phyloP scores from a whole-genome alignment of 169 alveolate genomes.

The Eimeria maxima region DNA sequence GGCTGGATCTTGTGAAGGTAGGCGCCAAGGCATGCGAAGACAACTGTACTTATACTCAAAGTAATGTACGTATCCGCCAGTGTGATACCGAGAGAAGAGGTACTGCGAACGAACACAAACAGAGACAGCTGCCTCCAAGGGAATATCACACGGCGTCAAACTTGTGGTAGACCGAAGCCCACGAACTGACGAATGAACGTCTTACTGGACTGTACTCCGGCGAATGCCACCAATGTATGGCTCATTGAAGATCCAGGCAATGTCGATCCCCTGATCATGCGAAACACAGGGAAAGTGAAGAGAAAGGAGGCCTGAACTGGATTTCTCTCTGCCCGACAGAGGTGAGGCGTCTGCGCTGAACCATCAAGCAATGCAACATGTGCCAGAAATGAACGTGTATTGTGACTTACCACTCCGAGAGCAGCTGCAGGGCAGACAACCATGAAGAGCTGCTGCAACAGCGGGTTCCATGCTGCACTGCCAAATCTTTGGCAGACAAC shows the following conservation, averaged over 20 bases:
- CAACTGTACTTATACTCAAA: constrained; percentile 36
- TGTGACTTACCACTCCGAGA: constrained; percentile 65
- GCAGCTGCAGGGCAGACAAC: constrained; percentile 69
- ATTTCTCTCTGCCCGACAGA: neutral
- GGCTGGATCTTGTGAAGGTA: constrained; percentile 67
- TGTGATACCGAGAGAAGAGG: constrained; percentile 48
- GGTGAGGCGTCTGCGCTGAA: neutral
- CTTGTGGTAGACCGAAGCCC: neutral
- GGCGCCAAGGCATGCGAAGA: constrained; percentile 50
- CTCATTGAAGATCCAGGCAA: constrained; percentile 63
- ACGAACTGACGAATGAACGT: neutral
- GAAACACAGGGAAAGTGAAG: neutral
- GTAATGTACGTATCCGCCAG: constrained; percentile 28
- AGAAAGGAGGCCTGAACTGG: neutral
- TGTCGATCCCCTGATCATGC: constrained; percentile 54
- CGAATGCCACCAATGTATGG: constrained; percentile 70
- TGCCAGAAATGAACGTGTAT: neutral
- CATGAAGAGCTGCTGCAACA: constrained; percentile 48
- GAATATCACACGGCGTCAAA: neutral
- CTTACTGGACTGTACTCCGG: constrained; percentile 14
- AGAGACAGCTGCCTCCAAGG: neutral
- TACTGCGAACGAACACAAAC: neutral
- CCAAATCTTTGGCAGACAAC: constrained; percentile 66
- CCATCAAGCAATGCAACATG: neutral
- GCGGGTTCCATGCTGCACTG: constrained; percentile 66